phyloP scores from a whole-genome alignment of 768 basidiomycete genomes.

The Termitomyces sp. region DNA sequence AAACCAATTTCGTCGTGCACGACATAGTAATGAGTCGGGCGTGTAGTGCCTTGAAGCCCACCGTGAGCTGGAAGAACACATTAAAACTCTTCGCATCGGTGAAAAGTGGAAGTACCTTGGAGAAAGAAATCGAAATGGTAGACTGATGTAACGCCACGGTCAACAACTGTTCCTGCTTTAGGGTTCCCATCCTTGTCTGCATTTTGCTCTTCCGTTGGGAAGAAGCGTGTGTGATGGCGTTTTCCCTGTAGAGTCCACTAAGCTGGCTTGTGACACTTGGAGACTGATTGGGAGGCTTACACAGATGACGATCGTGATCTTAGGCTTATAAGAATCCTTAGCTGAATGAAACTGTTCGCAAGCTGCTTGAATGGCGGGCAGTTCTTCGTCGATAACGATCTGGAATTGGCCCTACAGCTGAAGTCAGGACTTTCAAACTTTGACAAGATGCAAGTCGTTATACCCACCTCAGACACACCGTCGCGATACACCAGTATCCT shows the following conservation, averaged over 20 bases:
- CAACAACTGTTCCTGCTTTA: constrained; percentile 74
- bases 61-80: constrained; percentile 45
- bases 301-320: constrained; percentile 69
- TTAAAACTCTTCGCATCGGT: background rate
- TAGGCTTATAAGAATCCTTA: constrained; percentile 39
- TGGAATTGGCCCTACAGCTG: constrained; percentile 44
- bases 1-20: constrained; percentile 76
- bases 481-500: constrained; percentile 74
- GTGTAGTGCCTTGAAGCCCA: constrained; percentile 68
- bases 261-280: constrained; percentile 8
- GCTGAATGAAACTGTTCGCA: constrained; percentile 45
- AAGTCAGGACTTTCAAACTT: background rate
- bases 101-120: constrained; percentile 37
- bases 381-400: constrained; percentile 55
- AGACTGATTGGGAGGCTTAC: constrained; percentile 36
- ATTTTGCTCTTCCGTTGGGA: constrained; percentile 43
- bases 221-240: constrained; percentile 56
- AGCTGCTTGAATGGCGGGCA: constrained; percentile 56
- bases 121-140: constrained; percentile 65
- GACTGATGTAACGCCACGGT: constrained; percentile 66
- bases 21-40: constrained; percentile 77
- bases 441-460: background rate
- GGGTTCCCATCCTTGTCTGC: constrained; percentile 70
- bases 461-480: constrained; percentile 69
- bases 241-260: constrained; percentile 28